These are phyloP conservation scores for Mucor lusitanicus DNA, from an alignment of 371 early-diverging fungal species.

Conservation along the genomic window DNA sequence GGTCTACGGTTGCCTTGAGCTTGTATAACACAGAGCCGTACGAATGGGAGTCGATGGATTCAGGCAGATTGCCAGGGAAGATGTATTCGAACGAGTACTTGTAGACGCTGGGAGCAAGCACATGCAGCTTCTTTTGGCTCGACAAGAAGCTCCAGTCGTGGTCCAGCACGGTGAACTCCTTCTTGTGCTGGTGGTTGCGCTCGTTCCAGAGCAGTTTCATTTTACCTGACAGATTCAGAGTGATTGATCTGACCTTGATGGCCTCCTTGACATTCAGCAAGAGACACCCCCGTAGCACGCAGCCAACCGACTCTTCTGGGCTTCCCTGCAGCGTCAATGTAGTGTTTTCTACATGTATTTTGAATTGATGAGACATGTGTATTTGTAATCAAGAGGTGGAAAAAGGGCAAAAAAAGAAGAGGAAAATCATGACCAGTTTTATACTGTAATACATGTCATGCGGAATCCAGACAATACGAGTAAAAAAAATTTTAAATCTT, in stretches of 20 bases:
- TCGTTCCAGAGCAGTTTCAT: slow-evolving; percentile 36
- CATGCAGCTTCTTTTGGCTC: slow-evolving; percentile 19
- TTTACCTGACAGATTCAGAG: slow-evolving; percentile 26
- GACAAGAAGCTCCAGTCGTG: slow-evolving; percentile 36
- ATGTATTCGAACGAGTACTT: slow-evolving; percentile 42
- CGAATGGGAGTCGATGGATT: slow-evolving; percentile 35
- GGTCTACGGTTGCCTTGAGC: slow-evolving; percentile 39
- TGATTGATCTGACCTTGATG: slow-evolving; percentile 31
- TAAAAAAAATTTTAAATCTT: background rate
- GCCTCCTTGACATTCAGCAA: slow-evolving; percentile 24
- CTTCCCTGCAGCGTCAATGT: slow-evolving; percentile 30
- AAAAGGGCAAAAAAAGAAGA: background rate
- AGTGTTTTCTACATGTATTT: slow-evolving; percentile 29
- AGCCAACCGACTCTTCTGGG: slow-evolving; percentile 39
- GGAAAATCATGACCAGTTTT: background rate
- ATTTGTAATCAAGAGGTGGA: background rate
- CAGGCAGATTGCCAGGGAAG: slow-evolving; percentile 40
- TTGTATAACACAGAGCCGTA: slow-evolving; percentile 41
- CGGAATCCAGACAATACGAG: background rate
- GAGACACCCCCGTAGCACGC: slow-evolving; percentile 34
- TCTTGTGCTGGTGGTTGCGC: slow-evolving; percentile 31
- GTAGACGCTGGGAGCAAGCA: slow-evolving; percentile 20
- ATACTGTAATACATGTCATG: background rate
- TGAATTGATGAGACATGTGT: slow-evolving; percentile 19
- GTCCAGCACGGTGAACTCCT: slow-evolving; percentile 20